Evolutionary conservation across 257 asterid species (phyloP).

Genomic region (Przewalskia tangutica): DNA sequence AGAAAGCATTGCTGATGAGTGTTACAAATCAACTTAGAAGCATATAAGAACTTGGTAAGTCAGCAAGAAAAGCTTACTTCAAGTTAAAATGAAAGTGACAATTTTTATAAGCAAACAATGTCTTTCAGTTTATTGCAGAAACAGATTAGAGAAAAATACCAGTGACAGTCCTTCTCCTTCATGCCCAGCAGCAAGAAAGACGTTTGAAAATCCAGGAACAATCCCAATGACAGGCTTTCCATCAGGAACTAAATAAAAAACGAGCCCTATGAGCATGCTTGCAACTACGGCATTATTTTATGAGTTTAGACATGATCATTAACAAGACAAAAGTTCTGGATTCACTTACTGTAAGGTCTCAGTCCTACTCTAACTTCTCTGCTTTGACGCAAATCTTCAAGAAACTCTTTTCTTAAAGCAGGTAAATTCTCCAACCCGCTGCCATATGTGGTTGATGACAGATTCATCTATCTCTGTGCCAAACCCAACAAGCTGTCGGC

Average conservation of each 20-base stretch:
- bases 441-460: slow-evolving; percentile 64
- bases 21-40: neutral
- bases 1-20: neutral
- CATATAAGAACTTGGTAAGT: neutral
- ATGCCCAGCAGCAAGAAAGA: slow-evolving; percentile 76
- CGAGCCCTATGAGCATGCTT: neutral
- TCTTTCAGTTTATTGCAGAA: neutral
- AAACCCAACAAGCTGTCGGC: slow-evolving; percentile 84
- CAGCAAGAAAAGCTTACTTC: neutral
- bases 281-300: neutral
- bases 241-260: slow-evolving; percentile 51
- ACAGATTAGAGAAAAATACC: slow-evolving; percentile 30
- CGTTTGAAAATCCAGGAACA: slow-evolving; percentile 63
- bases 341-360: slow-evolving; percentile 87
- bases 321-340: neutral
- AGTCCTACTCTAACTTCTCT: slow-evolving; percentile 86
- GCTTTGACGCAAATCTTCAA: slow-evolving; percentile 41
- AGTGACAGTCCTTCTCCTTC: slow-evolving; percentile 95
- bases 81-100: neutral
- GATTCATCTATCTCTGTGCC: slow-evolving; percentile 59
- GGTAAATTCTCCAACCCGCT: slow-evolving; percentile 86
- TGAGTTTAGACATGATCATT: neutral
- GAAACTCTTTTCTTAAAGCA: slow-evolving; percentile 35
- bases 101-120: neutral
- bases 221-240: slow-evolving; percentile 83